Conservation (phyloP, 2,329 filamentous ascomycete genomes). For the Pestalotiopsis sp. region DNA sequence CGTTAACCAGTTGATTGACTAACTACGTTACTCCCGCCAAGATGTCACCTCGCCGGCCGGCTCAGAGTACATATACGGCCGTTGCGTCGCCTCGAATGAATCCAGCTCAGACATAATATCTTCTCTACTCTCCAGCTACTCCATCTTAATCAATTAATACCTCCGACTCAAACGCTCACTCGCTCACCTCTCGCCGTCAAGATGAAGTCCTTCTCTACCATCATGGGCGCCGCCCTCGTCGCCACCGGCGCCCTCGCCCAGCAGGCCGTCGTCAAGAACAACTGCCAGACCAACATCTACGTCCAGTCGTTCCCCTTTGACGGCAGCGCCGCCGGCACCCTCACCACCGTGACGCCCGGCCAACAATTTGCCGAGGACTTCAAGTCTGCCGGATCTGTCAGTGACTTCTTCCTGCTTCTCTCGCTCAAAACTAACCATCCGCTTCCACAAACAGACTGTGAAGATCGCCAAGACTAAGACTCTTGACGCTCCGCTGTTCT, state of each 20-base stretch:
- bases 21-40: background rate
- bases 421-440: background rate
- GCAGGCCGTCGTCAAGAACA: constrained; percentile 38
- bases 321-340: constrained; percentile 29
- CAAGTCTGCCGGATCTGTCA: constrained; percentile 29
- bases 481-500: constrained; percentile 38
- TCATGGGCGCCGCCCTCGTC: constrained; percentile 28
- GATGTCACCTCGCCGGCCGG: background rate
- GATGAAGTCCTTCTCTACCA: constrained; percentile 30
- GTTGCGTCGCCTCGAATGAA: background rate
- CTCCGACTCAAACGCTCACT: background rate
- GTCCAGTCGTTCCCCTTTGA: constrained; percentile 21
- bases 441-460: constrained; percentile 33
- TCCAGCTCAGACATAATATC: background rate
- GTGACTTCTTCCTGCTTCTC: too few relatives aligned
- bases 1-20: background rate
- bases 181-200: background rate
- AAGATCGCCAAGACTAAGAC: constrained; percentile 41
- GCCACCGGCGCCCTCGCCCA: constrained; percentile 34
- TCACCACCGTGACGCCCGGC: constrained; percentile 34
- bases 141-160: background rate
- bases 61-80: background rate
- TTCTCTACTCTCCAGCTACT: background rate
- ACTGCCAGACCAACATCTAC: constrained; percentile 22
- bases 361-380: constrained; percentile 38